phyloP scores from a whole-genome alignment of 306 rosid genomes.

The Pyrus communis region DNA sequence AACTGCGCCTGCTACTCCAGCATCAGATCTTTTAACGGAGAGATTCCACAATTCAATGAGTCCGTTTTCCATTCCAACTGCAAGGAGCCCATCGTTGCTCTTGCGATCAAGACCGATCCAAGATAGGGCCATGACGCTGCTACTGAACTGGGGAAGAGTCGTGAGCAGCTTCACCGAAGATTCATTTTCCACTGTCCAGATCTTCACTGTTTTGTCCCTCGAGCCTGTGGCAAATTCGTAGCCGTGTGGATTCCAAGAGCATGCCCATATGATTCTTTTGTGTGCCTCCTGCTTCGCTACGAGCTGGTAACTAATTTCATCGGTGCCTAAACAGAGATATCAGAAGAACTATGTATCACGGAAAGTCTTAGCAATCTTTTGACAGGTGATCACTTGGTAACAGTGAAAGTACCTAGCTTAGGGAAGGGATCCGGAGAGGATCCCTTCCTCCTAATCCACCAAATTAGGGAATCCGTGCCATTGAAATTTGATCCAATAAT shows the following conservation, averaged over 20 bases:
- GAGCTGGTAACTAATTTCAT: slow-evolving; percentile 48
- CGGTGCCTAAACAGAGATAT: slow-evolving; percentile 36
- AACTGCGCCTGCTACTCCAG: slow-evolving; percentile 27
- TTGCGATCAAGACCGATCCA: slow-evolving; percentile 36
- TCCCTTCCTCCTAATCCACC: no score
- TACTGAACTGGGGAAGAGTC: slow-evolving; percentile 51
- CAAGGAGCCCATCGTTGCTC: slow-evolving; percentile 51
- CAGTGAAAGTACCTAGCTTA: neutral
- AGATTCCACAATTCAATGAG: slow-evolving; percentile 76
- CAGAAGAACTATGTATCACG: neutral
- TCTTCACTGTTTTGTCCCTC: slow-evolving; percentile 75
- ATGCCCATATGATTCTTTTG: slow-evolving; percentile 94
- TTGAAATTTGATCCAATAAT: no score
- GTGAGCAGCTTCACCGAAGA: slow-evolving; percentile 47
- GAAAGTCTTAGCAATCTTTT: neutral
- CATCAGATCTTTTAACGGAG: slow-evolving; percentile 36
- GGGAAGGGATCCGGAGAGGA: no score
- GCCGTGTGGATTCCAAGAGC: slow-evolving; percentile 88
- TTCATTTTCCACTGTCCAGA: slow-evolving; percentile 52
- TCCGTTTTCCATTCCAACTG: slow-evolving; percentile 89
- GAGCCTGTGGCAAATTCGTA: slow-evolving; percentile 94
- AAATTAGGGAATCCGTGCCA: no score
- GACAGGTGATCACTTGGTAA: neutral
- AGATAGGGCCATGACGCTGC: slow-evolving; percentile 78
- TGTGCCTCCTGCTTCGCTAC: slow-evolving; percentile 79